These are phyloP conservation scores for Umbelopsis isabellina DNA, from an alignment of 192 early-diverging fungal genomes.

Conservation along the genomic window DNA sequence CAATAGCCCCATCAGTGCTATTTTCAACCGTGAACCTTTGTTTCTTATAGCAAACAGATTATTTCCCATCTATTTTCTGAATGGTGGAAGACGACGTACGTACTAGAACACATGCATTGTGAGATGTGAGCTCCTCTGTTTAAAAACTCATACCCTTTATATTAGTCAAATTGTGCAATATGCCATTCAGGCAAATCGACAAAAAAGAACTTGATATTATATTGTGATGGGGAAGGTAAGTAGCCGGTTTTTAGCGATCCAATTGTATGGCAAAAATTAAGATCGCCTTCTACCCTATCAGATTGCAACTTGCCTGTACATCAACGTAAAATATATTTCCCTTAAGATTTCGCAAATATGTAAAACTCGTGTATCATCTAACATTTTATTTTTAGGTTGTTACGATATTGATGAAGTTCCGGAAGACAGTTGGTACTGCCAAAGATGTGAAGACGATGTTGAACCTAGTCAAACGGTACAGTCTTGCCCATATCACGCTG, in stretches of 20 bases:
- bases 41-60: no score
- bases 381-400: conserved; percentile 35
- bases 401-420: conserved; percentile 49
- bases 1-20: no score
- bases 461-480: conserved; percentile 44
- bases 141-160: background rate
- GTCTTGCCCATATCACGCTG: no score
- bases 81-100: no score
- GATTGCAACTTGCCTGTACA: conserved; percentile 34
- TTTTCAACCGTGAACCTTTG: no score
- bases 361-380: background rate
- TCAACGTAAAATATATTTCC: conserved; percentile 25
- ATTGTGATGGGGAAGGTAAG: conserved; percentile 54
- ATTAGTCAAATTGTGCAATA: conserved; percentile 46
- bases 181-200: conserved; percentile 48
- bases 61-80: no score
- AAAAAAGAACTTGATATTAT: conserved; percentile 51
- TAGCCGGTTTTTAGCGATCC: background rate
- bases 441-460: conserved; percentile 47
- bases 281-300: conserved; percentile 2
- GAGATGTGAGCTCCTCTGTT: no score
- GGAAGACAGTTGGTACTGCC: conserved; percentile 53
- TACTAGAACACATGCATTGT: no score
- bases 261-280: background rate
- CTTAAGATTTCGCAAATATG: background rate